phyloP scores from a whole-genome alignment of 2,329 filamentous ascomycete species.

The Tothia fuscella region DNA sequence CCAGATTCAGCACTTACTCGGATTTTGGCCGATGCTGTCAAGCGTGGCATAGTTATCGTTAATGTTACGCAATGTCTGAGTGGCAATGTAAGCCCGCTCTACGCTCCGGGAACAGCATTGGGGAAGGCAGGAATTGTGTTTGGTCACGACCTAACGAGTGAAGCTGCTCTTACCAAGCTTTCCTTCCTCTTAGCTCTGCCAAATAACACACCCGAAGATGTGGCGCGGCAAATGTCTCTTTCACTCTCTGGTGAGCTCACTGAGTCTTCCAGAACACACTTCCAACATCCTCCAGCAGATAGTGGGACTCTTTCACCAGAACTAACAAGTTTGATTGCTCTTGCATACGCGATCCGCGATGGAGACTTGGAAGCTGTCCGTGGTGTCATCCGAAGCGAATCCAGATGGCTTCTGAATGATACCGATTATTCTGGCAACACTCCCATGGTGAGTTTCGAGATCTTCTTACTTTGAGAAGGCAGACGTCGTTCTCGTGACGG shows the following conservation, averaged over 20 bases:
- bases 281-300: conserved; percentile 51
- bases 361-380: conserved; percentile 54
- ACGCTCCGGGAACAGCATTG: conserved; percentile 47
- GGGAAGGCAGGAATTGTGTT: conserved; percentile 79
- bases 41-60: conserved; percentile 72
- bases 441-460: conserved; percentile 29
- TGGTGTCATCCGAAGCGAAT: conserved; percentile 55
- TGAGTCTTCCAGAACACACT: conserved; percentile 58
- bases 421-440: conserved; percentile 77
- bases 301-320: conserved; percentile 39
- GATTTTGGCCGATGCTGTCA: conserved; percentile 64
- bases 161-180: conserved; percentile 83
- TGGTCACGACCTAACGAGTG: conserved; percentile 77
- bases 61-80: conserved; percentile 79
- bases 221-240: conserved; percentile 58
- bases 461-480: not conserved
- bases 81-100: conserved; percentile 29
- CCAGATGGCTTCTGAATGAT: conserved; percentile 57
- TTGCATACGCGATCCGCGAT: conserved; percentile 69
- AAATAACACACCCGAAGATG: conserved; percentile 49
- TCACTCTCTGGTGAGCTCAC: conserved; percentile 80
- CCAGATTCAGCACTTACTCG: conserved; percentile 67
- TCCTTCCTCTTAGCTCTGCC: conserved; percentile 69
- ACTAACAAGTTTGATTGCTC: conserved; percentile 56
- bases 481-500: not conserved